Percentiles rank a stretch among this genome's conserved stretches.
Conservation (phyloP, 345 rosid species). For the Melastoma malabathricum region DNA sequence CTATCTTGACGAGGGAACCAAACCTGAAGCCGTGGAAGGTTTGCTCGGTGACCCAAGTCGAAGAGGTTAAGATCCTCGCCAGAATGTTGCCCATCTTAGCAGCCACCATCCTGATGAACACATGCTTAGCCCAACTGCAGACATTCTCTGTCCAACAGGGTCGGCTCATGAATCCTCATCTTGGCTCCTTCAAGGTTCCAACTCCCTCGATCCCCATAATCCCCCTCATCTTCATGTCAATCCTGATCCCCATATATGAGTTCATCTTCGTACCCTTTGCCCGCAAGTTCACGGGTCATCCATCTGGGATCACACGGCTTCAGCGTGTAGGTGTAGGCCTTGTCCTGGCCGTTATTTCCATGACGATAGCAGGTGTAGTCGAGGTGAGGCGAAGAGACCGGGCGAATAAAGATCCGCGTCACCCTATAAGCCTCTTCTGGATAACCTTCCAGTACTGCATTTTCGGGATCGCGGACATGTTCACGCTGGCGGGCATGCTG, state of each 20-base stretch:
- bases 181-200: constrained; percentile 29
- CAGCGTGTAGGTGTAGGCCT: constrained; percentile 15
- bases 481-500: constrained; percentile 52
- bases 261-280: constrained; percentile 25
- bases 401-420: constrained; percentile 6
- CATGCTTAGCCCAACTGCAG: constrained; percentile 55
- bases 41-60: constrained; percentile 32
- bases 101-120: constrained; percentile 50
- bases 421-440: constrained; percentile 34
- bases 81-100: constrained; percentile 43
- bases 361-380: constrained; percentile 22
- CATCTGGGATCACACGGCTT: constrained; percentile 39
- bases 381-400: constrained; percentile 33
- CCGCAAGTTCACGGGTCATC: constrained; percentile 24
- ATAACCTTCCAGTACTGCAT: constrained; percentile 51
- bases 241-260: constrained; percentile 45
- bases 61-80: constrained; percentile 44
- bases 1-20: not conserved
- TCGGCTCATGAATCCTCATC: constrained; percentile 31
- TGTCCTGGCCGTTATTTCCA: constrained; percentile 8
- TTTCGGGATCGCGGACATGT: constrained; percentile 57
- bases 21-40: constrained; percentile 6
- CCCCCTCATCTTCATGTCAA: constrained; percentile 37
- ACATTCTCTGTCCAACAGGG: constrained; percentile 65
- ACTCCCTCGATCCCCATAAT: constrained; percentile 50